Percentiles rank a stretch among this genome's conserved stretches.
Conservation (phyloP, 2,329 filamentous ascomycete species). For the Aspergillus eucalypticola region DNA sequence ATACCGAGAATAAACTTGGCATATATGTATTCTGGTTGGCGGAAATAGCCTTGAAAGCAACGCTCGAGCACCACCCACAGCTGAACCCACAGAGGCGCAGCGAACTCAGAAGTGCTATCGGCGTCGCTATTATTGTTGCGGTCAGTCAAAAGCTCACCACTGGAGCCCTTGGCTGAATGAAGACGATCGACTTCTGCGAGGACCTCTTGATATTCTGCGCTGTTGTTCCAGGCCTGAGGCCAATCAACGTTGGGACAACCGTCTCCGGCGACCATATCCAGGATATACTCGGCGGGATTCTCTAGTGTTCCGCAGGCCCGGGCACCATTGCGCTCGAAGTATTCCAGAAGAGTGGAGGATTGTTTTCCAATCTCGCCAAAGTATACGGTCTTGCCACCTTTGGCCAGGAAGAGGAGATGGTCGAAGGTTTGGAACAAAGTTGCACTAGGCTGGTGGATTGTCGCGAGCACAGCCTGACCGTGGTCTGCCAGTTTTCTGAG, state of each 20-base stretch:
- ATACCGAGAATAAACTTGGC: slow-evolving; percentile 71
- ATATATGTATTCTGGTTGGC: slow-evolving; percentile 81
- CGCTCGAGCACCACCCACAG: slow-evolving; percentile 66
- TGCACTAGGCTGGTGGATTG: slow-evolving; percentile 89
- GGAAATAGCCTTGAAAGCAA: slow-evolving; percentile 89
- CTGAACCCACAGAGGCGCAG: slow-evolving; percentile 69
- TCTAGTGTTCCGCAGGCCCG: slow-evolving; percentile 59
- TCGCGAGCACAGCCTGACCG: slow-evolving; percentile 86
- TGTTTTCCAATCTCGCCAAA: slow-evolving; percentile 66
- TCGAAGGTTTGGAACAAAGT: slow-evolving; percentile 86
- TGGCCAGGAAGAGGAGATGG: slow-evolving; percentile 61
- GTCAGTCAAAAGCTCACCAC: slow-evolving; percentile 43
- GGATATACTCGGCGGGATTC: slow-evolving; percentile 75
- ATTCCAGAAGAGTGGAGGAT: slow-evolving; percentile 58
- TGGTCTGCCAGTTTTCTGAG: slow-evolving; percentile 83
- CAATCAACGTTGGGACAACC: slow-evolving; percentile 59
- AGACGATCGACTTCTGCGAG: slow-evolving; percentile 60
- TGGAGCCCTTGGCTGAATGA: slow-evolving; percentile 58
- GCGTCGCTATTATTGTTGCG: too few relatives aligned
- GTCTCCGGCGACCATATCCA: slow-evolving; percentile 55
- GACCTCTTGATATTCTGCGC: slow-evolving; percentile 62
- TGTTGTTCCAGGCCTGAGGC: slow-evolving; percentile 61
- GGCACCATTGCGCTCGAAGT: slow-evolving; percentile 65
- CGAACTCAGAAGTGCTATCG: slow-evolving; percentile 78
- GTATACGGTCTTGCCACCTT: slow-evolving; percentile 66